phyloP scores from a whole-genome alignment of 1,284 basidiomycete species.

The Irpex lacteus region DNA sequence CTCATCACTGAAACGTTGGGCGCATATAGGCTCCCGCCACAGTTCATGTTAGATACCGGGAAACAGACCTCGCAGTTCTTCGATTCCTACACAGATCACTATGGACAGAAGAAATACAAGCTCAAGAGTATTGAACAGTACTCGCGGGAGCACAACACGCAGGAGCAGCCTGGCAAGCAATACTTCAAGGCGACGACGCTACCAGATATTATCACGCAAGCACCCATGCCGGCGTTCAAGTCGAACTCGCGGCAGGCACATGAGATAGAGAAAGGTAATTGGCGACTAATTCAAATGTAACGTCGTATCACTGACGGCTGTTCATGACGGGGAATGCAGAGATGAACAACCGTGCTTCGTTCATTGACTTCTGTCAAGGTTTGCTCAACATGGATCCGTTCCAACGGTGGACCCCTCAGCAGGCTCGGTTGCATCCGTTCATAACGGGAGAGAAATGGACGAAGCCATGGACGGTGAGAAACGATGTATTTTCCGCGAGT shows the following conservation, averaged over 20 bases:
- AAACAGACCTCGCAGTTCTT: constrained; percentile 98
- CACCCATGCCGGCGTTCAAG: constrained; percentile 83
- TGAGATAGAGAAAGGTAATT: constrained; percentile 90
- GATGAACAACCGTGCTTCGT: constrained; percentile 89
- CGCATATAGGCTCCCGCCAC: constrained; percentile 71
- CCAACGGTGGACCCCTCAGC: constrained; percentile 95
- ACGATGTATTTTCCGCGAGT: background rate
- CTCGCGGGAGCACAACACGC: constrained; percentile 89
- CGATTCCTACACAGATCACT: constrained; percentile 77
- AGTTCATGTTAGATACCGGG: constrained; percentile 93
- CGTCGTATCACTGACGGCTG: background rate
- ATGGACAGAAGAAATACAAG: constrained; percentile 85
- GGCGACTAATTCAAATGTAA: constrained; percentile 1
- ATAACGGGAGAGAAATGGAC: constrained; percentile 96
- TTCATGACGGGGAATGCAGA: constrained; percentile 46
- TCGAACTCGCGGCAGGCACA: constrained; percentile 72
- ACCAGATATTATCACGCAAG: constrained; percentile 94
- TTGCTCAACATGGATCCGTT: constrained; percentile 93
- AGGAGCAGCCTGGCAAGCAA: constrained; percentile 97
- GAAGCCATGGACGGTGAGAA: constrained; percentile 76
- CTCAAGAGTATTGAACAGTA: constrained; percentile 96
- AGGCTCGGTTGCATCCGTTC: constrained; percentile 94
- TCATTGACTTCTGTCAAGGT: constrained; percentile 98
- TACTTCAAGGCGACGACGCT: constrained; percentile 96
- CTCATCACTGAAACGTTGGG: constrained; percentile 10